These are phyloP conservation scores for Lotus japonicus DNA, from an alignment of 306 rosid genomes.

Conservation along the genomic window DNA sequence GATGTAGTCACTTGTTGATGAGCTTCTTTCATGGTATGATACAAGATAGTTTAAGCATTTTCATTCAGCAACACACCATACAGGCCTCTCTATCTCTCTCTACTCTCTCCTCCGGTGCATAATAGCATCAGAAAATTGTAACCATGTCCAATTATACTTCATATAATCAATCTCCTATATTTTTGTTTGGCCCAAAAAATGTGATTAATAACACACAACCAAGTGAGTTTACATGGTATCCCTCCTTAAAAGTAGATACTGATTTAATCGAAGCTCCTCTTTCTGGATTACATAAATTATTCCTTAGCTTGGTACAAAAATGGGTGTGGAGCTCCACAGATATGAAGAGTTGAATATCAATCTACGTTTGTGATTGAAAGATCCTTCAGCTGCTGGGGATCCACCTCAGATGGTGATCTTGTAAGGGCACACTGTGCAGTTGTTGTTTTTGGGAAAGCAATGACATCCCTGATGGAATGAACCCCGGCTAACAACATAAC, in stretches of 20 bases:
- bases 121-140: neutral
- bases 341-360: neutral
- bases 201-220: neutral
- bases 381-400: constrained; percentile 77
- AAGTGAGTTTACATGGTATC: neutral
- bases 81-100: no score
- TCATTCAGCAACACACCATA: no score
- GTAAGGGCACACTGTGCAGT: constrained; percentile 98
- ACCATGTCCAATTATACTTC: neutral
- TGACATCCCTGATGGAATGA: constrained; percentile 88
- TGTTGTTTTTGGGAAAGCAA: constrained; percentile 91
- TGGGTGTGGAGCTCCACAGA: neutral
- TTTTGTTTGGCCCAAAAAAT: neutral
- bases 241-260: neutral
- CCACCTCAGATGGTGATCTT: constrained; percentile 74
- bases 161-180: neutral
- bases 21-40: neutral
- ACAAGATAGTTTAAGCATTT: no score
- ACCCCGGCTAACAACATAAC: constrained; percentile 86
- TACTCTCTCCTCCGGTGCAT: neutral
- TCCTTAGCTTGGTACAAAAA: constrained; percentile 10
- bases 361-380: constrained; percentile 39
- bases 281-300: neutral
- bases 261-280: neutral
- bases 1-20: no score